These are phyloP conservation scores for Nadsonia starkeyi-henricii DNA, from an alignment of 1,139 yeast species.

Conservation along the genomic window DNA sequence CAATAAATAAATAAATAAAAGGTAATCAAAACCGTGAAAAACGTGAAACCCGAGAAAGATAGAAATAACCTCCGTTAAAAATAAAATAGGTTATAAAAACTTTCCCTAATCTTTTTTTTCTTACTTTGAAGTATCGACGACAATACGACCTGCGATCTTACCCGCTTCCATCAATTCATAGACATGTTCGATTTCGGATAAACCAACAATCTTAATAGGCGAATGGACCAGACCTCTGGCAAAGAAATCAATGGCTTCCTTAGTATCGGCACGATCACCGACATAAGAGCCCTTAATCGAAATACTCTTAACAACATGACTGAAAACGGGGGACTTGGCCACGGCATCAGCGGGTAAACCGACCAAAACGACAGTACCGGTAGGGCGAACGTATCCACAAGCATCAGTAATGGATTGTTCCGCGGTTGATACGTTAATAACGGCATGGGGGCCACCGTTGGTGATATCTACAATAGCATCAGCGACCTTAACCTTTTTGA, in stretches of 20 bases:
- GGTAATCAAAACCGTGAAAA: not conserved
- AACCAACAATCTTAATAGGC: constrained; percentile 47
- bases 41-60: not conserved
- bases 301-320: constrained; percentile 43
- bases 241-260: constrained; percentile 58
- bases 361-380: constrained; percentile 67
- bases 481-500: constrained; percentile 33
- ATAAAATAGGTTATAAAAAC: too few relatives aligned
- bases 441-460: constrained; percentile 61
- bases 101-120: too few relatives aligned
- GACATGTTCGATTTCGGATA: constrained; percentile 41
- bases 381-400: constrained; percentile 52
- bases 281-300: constrained; percentile 52
- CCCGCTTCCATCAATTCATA: constrained; percentile 52
- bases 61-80: too few relatives aligned
- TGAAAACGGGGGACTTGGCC: constrained; percentile 45
- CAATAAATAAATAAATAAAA: too few relatives aligned
- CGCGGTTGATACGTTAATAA: constrained; percentile 67
- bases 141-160: constrained; percentile 53
- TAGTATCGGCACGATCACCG: constrained; percentile 58
- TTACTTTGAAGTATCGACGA: constrained; percentile 28
- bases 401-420: constrained; percentile 60
- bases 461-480: constrained; percentile 40
- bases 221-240: constrained; percentile 47
- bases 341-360: constrained; percentile 69